Percentiles rank a stretch among this genome's conserved stretches.
phyloP scores from a whole-genome alignment of 345 rosid species.

The Hevea brasiliensis region DNA sequence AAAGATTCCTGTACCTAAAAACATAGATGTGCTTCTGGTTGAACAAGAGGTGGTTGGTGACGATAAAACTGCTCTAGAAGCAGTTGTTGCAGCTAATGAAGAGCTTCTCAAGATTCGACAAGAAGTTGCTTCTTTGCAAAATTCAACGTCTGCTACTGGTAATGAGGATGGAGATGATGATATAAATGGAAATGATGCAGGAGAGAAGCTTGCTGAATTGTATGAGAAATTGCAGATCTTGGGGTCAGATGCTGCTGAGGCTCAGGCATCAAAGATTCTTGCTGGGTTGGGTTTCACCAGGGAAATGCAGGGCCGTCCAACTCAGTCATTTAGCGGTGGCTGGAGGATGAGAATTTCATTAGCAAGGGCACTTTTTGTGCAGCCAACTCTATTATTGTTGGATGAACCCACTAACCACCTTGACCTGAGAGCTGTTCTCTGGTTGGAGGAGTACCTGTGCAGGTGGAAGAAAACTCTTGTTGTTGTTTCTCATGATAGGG shows the following conservation, averaged over 20 bases:
- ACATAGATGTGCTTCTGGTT: slow-evolving; percentile 92
- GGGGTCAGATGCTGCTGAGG: slow-evolving; percentile 95
- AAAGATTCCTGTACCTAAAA: slow-evolving; percentile 92
- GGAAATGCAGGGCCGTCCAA: slow-evolving; percentile 81
- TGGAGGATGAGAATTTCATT: slow-evolving; percentile 99
- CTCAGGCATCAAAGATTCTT: slow-evolving; percentile 91
- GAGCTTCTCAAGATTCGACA: slow-evolving; percentile 65
- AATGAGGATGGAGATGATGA: slow-evolving; percentile 36
- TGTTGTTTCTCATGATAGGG: slow-evolving; percentile 95
- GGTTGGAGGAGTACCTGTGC: slow-evolving; percentile 89
- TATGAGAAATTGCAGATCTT: slow-evolving; percentile 83
- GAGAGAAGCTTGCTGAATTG: slow-evolving; percentile 80
- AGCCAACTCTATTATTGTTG: slow-evolving; percentile 80
- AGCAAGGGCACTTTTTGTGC: slow-evolving; percentile 94
- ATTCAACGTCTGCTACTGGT: slow-evolving; percentile 29
- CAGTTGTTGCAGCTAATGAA: slow-evolving; percentile 91
- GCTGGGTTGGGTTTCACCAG: slow-evolving; percentile 94
- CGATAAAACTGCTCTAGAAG: slow-evolving; percentile 76
- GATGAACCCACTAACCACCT: slow-evolving; percentile 99
- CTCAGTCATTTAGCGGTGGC: slow-evolving; percentile 91
- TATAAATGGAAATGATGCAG: slow-evolving; percentile 55
- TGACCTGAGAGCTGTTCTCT: slow-evolving; percentile 90
- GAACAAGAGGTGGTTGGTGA: slow-evolving; percentile 95
- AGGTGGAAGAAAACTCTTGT: slow-evolving; percentile 93
- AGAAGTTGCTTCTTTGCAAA: slow-evolving; percentile 64